Evolutionary conservation across 1,284 basidiomycete genomes (phyloP).

Genomic region (Trichosporon inkin): DNA sequence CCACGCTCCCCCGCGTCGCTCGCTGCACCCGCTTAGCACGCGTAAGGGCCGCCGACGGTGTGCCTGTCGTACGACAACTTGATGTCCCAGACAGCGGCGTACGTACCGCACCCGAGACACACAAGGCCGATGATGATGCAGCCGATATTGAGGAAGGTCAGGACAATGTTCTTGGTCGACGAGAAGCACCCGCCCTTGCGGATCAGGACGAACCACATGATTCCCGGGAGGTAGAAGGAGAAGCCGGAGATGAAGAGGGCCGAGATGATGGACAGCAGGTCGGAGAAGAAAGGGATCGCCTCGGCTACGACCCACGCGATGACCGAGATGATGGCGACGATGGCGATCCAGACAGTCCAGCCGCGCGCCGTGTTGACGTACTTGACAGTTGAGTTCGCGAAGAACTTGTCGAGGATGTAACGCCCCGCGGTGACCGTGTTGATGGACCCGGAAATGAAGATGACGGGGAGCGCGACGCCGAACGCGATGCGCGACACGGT

Average conservation of each 20-base stretch:
- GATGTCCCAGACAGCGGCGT: slow-evolving; percentile 15
- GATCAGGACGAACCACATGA: slow-evolving; percentile 21
- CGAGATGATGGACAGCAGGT: slow-evolving; percentile 35
- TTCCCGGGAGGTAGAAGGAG: slow-evolving; percentile 19
- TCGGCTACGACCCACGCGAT: slow-evolving; percentile 19
- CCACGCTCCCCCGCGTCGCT: neutral
- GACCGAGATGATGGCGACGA: slow-evolving; percentile 8
- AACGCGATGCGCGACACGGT: slow-evolving; percentile 20
- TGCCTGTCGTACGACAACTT: slow-evolving; percentile 8
- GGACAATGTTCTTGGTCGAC: slow-evolving; percentile 13
- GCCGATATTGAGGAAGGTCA: slow-evolving; percentile 14
- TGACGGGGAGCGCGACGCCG: slow-evolving; percentile 22
- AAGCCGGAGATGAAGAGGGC: slow-evolving; percentile 24
- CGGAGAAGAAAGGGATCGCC: slow-evolving; percentile 41
- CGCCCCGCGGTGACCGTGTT: slow-evolving; percentile 19
- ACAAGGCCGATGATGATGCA: slow-evolving; percentile 18
- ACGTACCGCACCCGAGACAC: slow-evolving; percentile 15
- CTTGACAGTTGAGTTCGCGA: slow-evolving; percentile 18
- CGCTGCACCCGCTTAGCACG: slow-evolving; percentile 8
- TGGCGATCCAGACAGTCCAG: slow-evolving; percentile 54
- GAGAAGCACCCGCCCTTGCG: slow-evolving; percentile 19
- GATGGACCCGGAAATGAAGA: slow-evolving; percentile 25
- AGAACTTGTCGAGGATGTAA: slow-evolving; percentile 18
- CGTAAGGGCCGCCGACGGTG: slow-evolving; percentile 14
- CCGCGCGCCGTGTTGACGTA: slow-evolving; percentile 42